Percentiles rank a stretch among this genome's conserved stretches.
Evolutionary conservation across 2,329 filamentous ascomycete species (phyloP).

Genomic region (Stachybotrys chlorohalonatus): DNA sequence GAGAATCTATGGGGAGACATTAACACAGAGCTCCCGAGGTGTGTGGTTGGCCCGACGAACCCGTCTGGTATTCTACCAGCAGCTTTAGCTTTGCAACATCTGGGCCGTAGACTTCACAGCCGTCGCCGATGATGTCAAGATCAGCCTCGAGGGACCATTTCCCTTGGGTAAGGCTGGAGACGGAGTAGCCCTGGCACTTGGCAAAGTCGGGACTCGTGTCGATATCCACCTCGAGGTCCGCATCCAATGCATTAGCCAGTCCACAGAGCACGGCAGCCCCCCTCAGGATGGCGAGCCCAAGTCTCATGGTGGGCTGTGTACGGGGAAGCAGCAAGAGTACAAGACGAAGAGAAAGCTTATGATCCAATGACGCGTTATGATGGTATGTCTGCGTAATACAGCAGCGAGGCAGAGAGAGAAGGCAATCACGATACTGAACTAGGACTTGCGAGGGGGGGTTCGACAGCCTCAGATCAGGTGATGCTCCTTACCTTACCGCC

Average conservation of each 20-base stretch:
- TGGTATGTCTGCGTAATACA: not conserved
- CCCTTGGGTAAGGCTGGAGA: not conserved
- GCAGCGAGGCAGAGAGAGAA: not conserved
- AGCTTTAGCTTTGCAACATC: slow-evolving; percentile 11
- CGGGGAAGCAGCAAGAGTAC: not conserved
- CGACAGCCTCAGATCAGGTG: not conserved
- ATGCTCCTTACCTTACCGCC: not conserved
- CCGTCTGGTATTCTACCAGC: slow-evolving; percentile 21
- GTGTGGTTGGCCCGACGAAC: slow-evolving; percentile 5
- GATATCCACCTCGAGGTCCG: not conserved
- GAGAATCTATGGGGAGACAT: slow-evolving; percentile 12
- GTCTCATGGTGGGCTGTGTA: not conserved
- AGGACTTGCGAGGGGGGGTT: not conserved
- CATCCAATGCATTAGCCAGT: slow-evolving; percentile 7
- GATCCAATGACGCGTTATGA: not conserved
- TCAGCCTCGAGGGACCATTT: not conserved
- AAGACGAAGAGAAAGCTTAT: not conserved
- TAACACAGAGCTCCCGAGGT: not conserved
- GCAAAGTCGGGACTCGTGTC: not conserved
- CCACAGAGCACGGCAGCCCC: not conserved
- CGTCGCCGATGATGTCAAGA: not conserved
- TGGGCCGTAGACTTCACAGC: not conserved
- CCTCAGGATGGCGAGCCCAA: not conserved
- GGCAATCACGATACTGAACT: not conserved
- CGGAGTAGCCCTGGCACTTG: not conserved